Base-by-base conservation (phyloP, 2,329 filamentous ascomycete genomes). In the Elsinoe ampelina region DNA sequence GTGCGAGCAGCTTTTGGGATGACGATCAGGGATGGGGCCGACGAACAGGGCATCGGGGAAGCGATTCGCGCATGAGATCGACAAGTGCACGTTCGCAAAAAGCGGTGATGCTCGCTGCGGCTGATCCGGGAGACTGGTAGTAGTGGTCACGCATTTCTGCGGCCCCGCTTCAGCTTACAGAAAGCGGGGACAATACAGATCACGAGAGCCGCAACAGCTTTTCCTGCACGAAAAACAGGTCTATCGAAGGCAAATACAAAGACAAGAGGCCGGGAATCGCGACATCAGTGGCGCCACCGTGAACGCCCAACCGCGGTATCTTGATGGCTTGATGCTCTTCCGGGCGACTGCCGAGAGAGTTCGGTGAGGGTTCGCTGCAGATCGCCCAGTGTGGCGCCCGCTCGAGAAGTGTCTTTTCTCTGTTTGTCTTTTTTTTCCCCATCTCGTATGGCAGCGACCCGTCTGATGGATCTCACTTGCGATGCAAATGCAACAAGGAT, bases 321-420 rank as follows among this genome's bases (percentile, higher is more conserved):
- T 13, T 43, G 41, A 26, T 26, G 22, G 22, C 22, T 26, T 26
- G 22, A 26, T 30, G 10, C 41, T 26, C 11, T 45, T 45, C 41
- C 41, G 41, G 41, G n/a, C 17, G 19, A 10, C 12, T 22, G 26
- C 45, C 45, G 45, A 35, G 45, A 35, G 45, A 45, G 3, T 26
- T 22, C 41, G 41, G 19, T 22, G 41, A 45, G 45, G 15, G 45
- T 50, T 50, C 45, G 45, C 15, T 50, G 45, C 45, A 35, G 45
- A 50, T 34, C 41, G 19, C n/a, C 7, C 8, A 19, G 2, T 42
- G 38, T 42, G 38, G 38, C 38, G 38, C 13, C 13, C 5, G 38
- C 38, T 42, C 38, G 38, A 42, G 38, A 42, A 42, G 38, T 6
- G 13, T 42, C 38, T 19, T 42, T 42, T 42, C 13, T 10, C 17